Base-by-base conservation (phyloP, 2,329 filamentous ascomycete species). In the Simplicillium sp. region DNA sequence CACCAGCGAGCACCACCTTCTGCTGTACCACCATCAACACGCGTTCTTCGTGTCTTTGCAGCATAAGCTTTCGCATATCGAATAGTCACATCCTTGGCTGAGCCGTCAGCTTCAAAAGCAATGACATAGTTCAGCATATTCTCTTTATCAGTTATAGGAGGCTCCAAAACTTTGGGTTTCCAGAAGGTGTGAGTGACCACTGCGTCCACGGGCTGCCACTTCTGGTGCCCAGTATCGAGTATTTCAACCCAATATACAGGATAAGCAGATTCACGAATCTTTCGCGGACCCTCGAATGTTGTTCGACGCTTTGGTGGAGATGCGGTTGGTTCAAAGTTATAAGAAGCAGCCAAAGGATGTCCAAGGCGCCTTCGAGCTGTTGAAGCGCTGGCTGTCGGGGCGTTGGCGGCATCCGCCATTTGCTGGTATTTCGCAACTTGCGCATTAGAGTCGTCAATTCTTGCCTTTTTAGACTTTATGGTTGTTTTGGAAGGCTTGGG, bases 201-300 rank as follows among this genome's bases (percentile, higher is more conserved):
- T 0, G 89, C 80, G 56, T 98, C 92, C 31, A 92, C 77, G 0
- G 87, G 75, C 41, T 95, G 77, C 92, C 92, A 98, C 66, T 87
- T 94, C 56, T 96, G 86, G 48, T 87, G 78, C 1, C 84, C 84
- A 40, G 80, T 70, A 47, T 96, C 89, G 48, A 95, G 85, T 3
- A 87, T 82, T 62, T 98, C 92, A 1, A 96, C 82, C 92, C 92
- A 98, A 56, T 88, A 97, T 3, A 97, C 73, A 0, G 92, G 92
- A 52, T 82, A 86, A 0, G 76, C 61, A 0, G 87, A 89, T 54
- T 90, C 86, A 17, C 71, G 72, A 11, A 83, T 73, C 12, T 55
- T 62, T 40, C 62, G 65, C 11, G 55, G 63, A 39, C 48, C 52
- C 17, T 55, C 61, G 53, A 56, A 59, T 18, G 47, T 49, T 32